Evolutionary conservation across 768 basidiomycete species (phyloP), one percentile per base, ranked within the genome.

Genomic region (Chalciporus chontae): DNA sequence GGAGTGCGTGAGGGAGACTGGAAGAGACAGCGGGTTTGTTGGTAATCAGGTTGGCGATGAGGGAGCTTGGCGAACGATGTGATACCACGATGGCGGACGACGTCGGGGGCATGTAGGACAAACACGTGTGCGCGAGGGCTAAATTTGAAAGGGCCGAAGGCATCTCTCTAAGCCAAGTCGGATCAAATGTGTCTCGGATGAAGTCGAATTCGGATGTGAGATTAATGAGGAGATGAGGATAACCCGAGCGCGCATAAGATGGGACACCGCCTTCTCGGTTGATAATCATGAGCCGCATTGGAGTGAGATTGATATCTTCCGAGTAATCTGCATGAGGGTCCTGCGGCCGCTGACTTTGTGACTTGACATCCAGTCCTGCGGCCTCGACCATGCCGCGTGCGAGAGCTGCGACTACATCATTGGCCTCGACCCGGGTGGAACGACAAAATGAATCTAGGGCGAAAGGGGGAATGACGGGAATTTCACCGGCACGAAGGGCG

Each of bases 41-140:
- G 27, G 95, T 99, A 63, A 99, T 94, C 23, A 99, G 79, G 69
- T 98, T 98, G 40, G 83, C 95, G 60, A 99, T 98, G 53, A 99
- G 81, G 3, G 91, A 91, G 53, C 90, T 91, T 0, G 94, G 90
- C 1, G 94, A 95, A 43, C 94, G 90, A 71, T 99, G 96, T 13
- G 93, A 95, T 43, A 98, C 96, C 84, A 99, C 89, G 56, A 98
- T 77, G 11, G 94, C 96, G 14, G 94, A 96, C 2, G 95, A 92
- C 3, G 89, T 80, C 7, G 87, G 80, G 1, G 96, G 96, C 90
- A 99, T 96, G 68, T 91, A 89, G 2, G 77, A 73, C 36, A 99
- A 77, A 66, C 96, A 99, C 32, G 83, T 87, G 29, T 82, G 83
- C 9, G 96, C 87, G 34, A 99, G 77, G 7, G 81, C 69, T 11